Evolutionary conservation across 1,284 basidiomycete genomes (phyloP), one percentile per base, ranked within the genome.

Genomic region (Boletus chippewaensis): DNA sequence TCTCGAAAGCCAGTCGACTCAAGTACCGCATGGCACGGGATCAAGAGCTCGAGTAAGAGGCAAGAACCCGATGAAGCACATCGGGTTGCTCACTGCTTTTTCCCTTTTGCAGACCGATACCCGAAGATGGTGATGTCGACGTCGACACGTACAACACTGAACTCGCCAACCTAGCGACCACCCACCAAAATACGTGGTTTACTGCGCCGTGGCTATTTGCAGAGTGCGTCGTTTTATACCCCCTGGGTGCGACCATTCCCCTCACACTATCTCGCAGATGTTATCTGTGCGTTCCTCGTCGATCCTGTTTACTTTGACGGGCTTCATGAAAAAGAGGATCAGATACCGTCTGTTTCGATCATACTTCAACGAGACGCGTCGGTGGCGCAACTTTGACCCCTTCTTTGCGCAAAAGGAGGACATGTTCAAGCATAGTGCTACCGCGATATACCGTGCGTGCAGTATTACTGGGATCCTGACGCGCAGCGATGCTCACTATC

Each of bases 21-120:
- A 96, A 95, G 70, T 89, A 95, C 70, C 83, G 89, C 63, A 94
- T 97, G 86, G 84, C 81, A 0, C 77, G 90, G 55, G 87, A 97
- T 70, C 79, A 80, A 44, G 68, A 75, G 3, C 70, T 99, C 40
- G 75, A 83, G 86, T 91, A 61, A 59, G 86, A 10, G 38, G 31
- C 15, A 24, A 13, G 9, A 20, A 5, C 28, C 34, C 22, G 12
- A 15, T 45, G 16, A 5, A 4, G 15, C 9, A 31, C 16, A 3
- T 46, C 15, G 11, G 2, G 12, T 16, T 40, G 31, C 49, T 60
- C 43, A 54, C n/a, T 1, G 4, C 11, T 13, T 36, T 18, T 10
- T 44, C 13, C 2, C 15, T 6, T 42, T 40, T 50, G 40, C 57
- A 93, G 91, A 46, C 74, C 70, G 0, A 83, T 95, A 47, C 72